Evolutionary conservation across 495 filamentous ascomycete genomes (phyloP).

Genomic region (Hypoxylon trugodes): DNA sequence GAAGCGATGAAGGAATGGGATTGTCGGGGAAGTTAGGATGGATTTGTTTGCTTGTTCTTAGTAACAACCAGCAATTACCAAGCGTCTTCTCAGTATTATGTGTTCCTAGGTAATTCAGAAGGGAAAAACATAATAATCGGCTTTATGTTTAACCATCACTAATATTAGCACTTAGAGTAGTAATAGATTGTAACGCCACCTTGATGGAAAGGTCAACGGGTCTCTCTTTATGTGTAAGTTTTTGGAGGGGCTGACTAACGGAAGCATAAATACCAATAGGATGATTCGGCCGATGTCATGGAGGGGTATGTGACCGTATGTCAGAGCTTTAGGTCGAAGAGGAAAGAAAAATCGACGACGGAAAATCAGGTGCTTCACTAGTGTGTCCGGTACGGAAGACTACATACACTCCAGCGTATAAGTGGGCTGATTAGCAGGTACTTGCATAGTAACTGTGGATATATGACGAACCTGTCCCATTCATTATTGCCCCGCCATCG

Average conservation of each 20-base stretch:
- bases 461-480: slow-evolving; percentile 37
- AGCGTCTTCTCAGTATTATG: too few species aligned
- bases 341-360: slow-evolving; percentile 22
- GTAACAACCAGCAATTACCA: too few species aligned
- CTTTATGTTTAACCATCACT: background rate
- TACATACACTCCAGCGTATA: slow-evolving; percentile 14
- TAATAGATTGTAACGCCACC: slow-evolving; percentile 6
- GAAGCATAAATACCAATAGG: slow-evolving; percentile 14
- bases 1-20: background rate
- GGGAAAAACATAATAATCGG: too few species aligned
- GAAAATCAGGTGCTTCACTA: slow-evolving; percentile 36
- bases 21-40: background rate
- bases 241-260: background rate
- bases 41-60: background rate
- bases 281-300: slow-evolving; percentile 17
- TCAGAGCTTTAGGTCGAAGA: slow-evolving; percentile 23
- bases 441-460: slow-evolving; percentile 31
- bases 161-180: background rate
- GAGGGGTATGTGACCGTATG: slow-evolving; percentile 16
- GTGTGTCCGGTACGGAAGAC: slow-evolving; percentile 9
- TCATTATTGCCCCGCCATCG: slow-evolving; percentile 33
- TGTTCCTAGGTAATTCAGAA: too few species aligned
- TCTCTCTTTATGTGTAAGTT: slow-evolving; percentile 10
- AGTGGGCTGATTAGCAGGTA: slow-evolving; percentile 12
- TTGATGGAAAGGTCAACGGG: slow-evolving; percentile 3